These are phyloP conservation scores for Xylariaceae sp. DNA, from an alignment of 2,329 filamentous ascomycete species.

Conservation along the genomic window DNA sequence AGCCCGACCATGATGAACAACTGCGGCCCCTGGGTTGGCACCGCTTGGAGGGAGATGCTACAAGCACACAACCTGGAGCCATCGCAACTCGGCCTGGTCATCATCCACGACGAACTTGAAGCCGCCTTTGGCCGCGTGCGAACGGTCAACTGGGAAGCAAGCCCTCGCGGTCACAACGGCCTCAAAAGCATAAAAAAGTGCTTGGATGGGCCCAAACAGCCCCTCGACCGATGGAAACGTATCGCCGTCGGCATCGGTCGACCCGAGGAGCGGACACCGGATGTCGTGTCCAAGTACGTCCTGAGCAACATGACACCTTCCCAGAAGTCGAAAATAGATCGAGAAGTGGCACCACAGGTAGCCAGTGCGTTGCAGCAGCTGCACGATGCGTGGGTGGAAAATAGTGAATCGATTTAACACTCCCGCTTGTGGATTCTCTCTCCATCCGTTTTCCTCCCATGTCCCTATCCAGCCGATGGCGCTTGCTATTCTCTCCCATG, in stretches of 20 bases:
- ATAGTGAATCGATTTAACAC: neutral
- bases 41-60: conserved; percentile 57
- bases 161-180: conserved; percentile 68
- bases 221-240: conserved; percentile 43
- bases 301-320: conserved; percentile 57
- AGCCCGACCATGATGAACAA: conserved; percentile 79
- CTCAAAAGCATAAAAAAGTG: conserved; percentile 59
- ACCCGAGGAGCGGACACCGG: conserved; percentile 60
- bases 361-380: conserved; percentile 44
- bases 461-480: no score
- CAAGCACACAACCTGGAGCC: conserved; percentile 29
- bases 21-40: conserved; percentile 64
- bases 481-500: neutral
- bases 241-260: conserved; percentile 86
- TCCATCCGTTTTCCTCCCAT: neutral
- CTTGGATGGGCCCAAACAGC: conserved; percentile 40
- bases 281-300: conserved; percentile 71
- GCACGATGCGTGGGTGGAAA: conserved; percentile 33
- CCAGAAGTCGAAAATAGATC: conserved; percentile 48
- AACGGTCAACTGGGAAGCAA: conserved; percentile 57
- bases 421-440: no score
- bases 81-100: conserved; percentile 51
- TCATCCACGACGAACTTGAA: conserved; percentile 89
- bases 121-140: conserved; percentile 61
- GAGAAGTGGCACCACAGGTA: conserved; percentile 47